Evolutionary conservation across 2,329 filamentous ascomycete genomes (phyloP).

Genomic region (Hymenoscyphus repandus): DNA sequence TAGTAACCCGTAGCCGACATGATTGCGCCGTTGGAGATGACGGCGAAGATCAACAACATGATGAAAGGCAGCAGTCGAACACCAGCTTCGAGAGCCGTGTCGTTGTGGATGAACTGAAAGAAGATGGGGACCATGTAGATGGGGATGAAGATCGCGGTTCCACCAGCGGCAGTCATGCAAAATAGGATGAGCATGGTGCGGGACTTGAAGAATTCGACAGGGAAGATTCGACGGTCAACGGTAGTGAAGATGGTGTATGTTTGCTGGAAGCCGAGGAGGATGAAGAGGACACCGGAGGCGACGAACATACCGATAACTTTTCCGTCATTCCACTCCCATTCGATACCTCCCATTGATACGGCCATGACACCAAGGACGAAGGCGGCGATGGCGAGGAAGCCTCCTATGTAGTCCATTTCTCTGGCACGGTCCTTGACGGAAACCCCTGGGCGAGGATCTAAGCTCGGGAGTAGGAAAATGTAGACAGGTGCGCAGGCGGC

Average conservation of each 20-base stretch:
- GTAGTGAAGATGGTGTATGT: constrained; percentile 28
- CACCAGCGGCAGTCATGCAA: constrained; percentile 30
- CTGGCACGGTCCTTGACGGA: constrained; percentile 17
- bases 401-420: constrained; percentile 27
- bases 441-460: constrained; percentile 28
- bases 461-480: constrained; percentile 40
- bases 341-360: constrained; percentile 31
- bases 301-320: constrained; percentile 34
- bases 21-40: constrained; percentile 32
- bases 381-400: constrained; percentile 30
- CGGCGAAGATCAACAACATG: constrained; percentile 31
- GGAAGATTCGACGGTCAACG: constrained; percentile 23
- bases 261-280: constrained; percentile 21
- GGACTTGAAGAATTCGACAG: constrained; percentile 33
- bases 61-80: constrained; percentile 35
- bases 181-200: constrained; percentile 34
- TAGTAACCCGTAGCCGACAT: constrained; percentile 35
- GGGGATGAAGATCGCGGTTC: constrained; percentile 22
- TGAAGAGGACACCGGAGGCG: constrained; percentile 37
- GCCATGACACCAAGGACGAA: constrained; percentile 32
- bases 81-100: constrained; percentile 41
- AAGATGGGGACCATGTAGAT: constrained; percentile 42
- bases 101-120: constrained; percentile 45
- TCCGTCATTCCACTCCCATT: constrained; percentile 28
- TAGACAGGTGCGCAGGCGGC: constrained; percentile 36